Conservation (phyloP, 2,329 filamentous ascomycete genomes). For the Hypoxylon sp. region DNA sequence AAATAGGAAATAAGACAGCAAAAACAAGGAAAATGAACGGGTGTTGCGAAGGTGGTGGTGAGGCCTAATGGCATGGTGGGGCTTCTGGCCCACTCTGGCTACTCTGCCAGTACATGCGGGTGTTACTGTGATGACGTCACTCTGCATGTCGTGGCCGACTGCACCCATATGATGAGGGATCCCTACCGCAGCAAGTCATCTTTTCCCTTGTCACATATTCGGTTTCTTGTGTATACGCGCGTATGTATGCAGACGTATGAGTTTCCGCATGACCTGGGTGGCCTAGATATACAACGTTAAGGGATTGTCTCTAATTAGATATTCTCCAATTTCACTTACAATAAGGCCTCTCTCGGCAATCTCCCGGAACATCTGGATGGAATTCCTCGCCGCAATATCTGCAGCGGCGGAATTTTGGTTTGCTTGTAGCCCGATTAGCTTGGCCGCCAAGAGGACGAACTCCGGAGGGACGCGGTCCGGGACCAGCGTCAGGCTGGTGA, state of each 20-base stretch:
- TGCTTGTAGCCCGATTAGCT: no score
- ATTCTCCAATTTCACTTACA: neutral
- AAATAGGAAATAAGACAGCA: neutral
- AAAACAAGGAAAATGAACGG: neutral
- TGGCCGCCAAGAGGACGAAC: no score
- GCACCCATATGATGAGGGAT: neutral
- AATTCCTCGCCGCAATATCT: neutral
- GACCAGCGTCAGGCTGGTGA: no score
- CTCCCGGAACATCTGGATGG: neutral
- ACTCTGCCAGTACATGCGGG: neutral
- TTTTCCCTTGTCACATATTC: neutral
- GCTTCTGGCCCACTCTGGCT: neutral
- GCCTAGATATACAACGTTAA: neutral
- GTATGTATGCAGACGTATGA: neutral
- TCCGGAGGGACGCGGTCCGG: no score
- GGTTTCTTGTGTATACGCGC: neutral
- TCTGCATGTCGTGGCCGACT: neutral
- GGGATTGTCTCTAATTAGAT: neutral
- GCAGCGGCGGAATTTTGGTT: neutral
- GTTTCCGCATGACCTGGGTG: neutral
- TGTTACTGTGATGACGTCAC: neutral
- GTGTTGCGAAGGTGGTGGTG: neutral
- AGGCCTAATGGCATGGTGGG: neutral
- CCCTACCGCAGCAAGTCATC: neutral
- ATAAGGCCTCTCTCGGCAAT: neutral